These are phyloP conservation scores for Naganishia sp. DNA, from an alignment of 1,284 basidiomycete species.

Conservation along the genomic window DNA sequence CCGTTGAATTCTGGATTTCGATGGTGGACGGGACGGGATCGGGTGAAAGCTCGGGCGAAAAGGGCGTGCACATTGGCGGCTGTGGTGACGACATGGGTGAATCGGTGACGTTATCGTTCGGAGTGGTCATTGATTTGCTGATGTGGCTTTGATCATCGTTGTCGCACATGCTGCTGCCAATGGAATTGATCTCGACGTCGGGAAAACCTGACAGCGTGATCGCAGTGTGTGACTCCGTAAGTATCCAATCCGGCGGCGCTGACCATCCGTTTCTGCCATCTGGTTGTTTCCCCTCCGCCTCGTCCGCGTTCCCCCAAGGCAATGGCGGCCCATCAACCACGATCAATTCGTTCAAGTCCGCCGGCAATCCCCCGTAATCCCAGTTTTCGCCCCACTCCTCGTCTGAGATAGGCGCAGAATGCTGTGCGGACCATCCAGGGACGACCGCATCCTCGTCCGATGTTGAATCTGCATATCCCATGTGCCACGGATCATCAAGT, in stretches of 20 bases:
- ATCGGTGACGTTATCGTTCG: not conserved
- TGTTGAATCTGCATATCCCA: not conserved
- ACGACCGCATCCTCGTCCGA: not conserved
- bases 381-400: slow-evolving; percentile 24
- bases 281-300: not conserved
- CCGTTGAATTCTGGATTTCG: not conserved
- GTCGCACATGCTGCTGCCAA: not conserved
- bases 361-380: slow-evolving; percentile 1
- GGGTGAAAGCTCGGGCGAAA: slow-evolving; percentile 15
- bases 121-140: not conserved
- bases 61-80: not conserved
- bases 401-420: slow-evolving; percentile 9
- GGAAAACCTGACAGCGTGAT: not conserved
- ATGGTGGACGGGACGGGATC: not conserved
- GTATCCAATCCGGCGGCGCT: not conserved
- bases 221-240: not conserved
- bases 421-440: not conserved
- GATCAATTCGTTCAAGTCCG: slow-evolving; percentile 7
- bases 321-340: not conserved
- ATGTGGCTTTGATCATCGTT: not conserved
- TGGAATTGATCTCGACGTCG: not conserved
- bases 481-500: too few relatives aligned
- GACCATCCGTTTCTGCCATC: not conserved
- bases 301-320: too few relatives aligned
- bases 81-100: not conserved